Evolutionary conservation across 2,329 filamentous ascomycete species (phyloP).

Genomic region (Alternaria gansuensis): DNA sequence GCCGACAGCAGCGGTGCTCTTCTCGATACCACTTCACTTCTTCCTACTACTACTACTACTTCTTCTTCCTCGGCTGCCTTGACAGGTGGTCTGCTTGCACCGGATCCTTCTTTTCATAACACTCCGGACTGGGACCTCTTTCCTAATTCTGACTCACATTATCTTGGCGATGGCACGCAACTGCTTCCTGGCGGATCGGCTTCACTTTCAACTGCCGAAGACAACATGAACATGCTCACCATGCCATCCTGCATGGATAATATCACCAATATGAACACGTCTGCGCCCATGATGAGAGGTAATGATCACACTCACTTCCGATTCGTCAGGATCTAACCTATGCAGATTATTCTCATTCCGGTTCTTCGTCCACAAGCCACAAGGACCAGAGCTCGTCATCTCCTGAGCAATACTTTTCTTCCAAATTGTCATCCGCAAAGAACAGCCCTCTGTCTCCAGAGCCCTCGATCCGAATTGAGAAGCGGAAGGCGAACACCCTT

Average conservation of each 20-base stretch:
- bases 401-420: conserved; percentile 36
- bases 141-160: conserved; percentile 33
- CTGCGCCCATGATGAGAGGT: conserved; percentile 43
- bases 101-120: conserved; percentile 33
- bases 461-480: conserved; percentile 52
- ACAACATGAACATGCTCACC: conserved; percentile 26
- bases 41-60: conserved; percentile 25
- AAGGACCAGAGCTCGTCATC: conserved; percentile 38
- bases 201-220: conserved; percentile 25
- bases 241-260: conserved; percentile 30
- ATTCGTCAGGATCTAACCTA: conserved; percentile 23
- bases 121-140: conserved; percentile 39
- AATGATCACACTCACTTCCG: neutral
- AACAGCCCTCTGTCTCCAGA: conserved; percentile 34
- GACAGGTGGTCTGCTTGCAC: conserved; percentile 27
- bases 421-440: conserved; percentile 38
- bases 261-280: conserved; percentile 29
- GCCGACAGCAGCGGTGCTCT: conserved; percentile 32
- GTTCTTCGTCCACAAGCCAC: conserved; percentile 40
- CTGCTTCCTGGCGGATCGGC: conserved; percentile 27
- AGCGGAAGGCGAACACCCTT: conserved; percentile 73
- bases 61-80: conserved; percentile 35
- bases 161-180: conserved; percentile 35
- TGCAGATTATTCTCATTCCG: conserved; percentile 38
- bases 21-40: conserved; percentile 32